phyloP scores from a whole-genome alignment of 108 stramenopile species.

The Bacterosira constricta region DNA sequence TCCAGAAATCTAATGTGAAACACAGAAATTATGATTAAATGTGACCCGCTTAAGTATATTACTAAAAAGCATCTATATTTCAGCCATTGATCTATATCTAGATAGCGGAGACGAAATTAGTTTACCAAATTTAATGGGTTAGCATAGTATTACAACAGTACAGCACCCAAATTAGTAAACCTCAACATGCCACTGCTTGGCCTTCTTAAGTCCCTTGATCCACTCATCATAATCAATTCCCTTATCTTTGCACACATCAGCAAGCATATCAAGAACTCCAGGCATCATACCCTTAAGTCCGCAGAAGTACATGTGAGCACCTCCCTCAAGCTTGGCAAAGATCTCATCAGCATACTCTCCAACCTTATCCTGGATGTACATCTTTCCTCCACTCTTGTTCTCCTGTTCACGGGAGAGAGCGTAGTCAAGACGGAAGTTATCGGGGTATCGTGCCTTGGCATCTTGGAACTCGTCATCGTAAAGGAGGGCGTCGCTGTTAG shows the following conservation, averaged over 20 bases:
- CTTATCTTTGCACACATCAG: conserved; percentile 87
- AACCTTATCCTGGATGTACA: conserved; percentile 99
- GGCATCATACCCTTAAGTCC: conserved; percentile 99
- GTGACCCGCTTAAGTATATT: no score
- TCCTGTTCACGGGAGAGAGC: conserved; percentile 94
- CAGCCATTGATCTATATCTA: no score
- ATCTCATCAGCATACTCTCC: conserved; percentile 93
- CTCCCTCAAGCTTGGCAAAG: conserved; percentile 88
- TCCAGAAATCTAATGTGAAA: no score
- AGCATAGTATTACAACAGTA: no score
- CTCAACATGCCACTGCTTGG: conserved; percentile 90
- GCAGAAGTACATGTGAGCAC: conserved; percentile 99
- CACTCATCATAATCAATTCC: conserved; percentile 89
- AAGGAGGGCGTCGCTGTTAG: conserved; percentile 94
- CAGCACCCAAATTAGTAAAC: no score
- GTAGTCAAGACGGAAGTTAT: conserved; percentile 95
- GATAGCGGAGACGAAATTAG: no score
- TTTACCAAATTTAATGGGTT: no score
- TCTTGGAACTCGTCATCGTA: conserved; percentile 98
- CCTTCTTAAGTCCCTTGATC: conserved; percentile 80
- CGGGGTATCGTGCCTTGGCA: conserved; percentile 79
- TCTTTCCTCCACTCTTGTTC: conserved; percentile 95
- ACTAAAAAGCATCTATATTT: no score
- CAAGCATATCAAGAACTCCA: conserved; percentile 94
- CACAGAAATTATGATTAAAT: no score